Evolutionary conservation across 169 alveolate genomes (phyloP).

Genomic region (Theileria orientalis): DNA sequence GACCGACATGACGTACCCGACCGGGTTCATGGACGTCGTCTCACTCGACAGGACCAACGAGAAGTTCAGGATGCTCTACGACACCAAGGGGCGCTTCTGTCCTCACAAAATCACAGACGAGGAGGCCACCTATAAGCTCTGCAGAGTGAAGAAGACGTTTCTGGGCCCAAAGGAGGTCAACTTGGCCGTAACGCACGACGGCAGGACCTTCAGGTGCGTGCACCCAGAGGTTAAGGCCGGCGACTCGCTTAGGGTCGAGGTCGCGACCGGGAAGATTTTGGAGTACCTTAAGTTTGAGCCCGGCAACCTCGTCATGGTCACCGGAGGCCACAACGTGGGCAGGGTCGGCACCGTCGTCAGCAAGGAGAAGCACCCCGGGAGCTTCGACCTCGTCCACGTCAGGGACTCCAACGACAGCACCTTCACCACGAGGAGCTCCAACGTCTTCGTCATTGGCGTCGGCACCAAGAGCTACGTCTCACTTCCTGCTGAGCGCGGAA

Average conservation of each 20-base stretch:
- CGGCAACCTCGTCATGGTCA: slow-evolving; percentile 92
- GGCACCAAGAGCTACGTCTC: slow-evolving; percentile 91
- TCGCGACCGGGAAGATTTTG: slow-evolving; percentile 92
- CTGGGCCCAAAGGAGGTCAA: slow-evolving; percentile 96
- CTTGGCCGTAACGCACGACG: slow-evolving; percentile 96
- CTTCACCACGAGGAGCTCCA: slow-evolving; percentile 94
- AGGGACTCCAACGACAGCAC: slow-evolving; percentile 91
- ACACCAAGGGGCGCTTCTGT: slow-evolving; percentile 96
- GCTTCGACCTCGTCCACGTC: slow-evolving; percentile 94
- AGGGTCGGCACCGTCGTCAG: slow-evolving; percentile 96
- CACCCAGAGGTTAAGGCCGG: slow-evolving; percentile 97
- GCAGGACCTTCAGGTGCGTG: slow-evolving; percentile 96
- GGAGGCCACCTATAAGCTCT: slow-evolving; percentile 94
- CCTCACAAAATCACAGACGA: slow-evolving; percentile 92
- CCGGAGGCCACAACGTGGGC: slow-evolving; percentile 98
- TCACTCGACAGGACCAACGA: slow-evolving; percentile 92
- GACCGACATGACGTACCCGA: slow-evolving; percentile 96
- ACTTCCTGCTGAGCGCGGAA: slow-evolving; percentile 92
- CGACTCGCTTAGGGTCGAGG: slow-evolving; percentile 94
- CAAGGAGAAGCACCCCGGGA: slow-evolving; percentile 95
- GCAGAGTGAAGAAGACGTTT: slow-evolving; percentile 91
- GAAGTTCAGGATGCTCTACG: slow-evolving; percentile 94
- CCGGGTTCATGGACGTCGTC: slow-evolving; percentile 96
- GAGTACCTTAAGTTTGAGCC: slow-evolving; percentile 93
- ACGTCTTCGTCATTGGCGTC: slow-evolving; percentile 95